Evolutionary conservation across 805 yeast genomes (phyloP).

Genomic region (Jamesozyma gamospora): DNA sequence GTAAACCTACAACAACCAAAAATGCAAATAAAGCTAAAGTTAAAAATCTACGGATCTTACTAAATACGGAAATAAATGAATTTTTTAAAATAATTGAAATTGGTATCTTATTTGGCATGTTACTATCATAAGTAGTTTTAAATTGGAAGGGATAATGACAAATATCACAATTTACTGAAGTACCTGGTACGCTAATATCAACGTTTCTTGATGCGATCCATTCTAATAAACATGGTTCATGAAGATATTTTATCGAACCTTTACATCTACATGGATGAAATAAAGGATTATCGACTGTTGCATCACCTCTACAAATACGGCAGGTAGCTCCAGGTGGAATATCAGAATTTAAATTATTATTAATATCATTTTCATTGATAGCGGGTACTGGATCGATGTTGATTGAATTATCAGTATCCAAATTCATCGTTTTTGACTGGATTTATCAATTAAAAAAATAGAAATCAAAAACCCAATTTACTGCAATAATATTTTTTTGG

Average conservation of each 20-base stretch:
- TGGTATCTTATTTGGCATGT: conserved; percentile 61
- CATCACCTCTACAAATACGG: conserved; percentile 91
- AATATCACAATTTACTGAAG: conserved; percentile 70
- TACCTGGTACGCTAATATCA: conserved; percentile 28
- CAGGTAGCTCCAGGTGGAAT: conserved; percentile 39
- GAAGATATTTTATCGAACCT: conserved; percentile 88
- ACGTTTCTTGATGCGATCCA: conserved; percentile 52
- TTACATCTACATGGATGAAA: conserved; percentile 89
- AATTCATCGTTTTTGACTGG: neutral
- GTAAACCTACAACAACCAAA: conserved; percentile 37
- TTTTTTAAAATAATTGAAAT: conserved; percentile 36
- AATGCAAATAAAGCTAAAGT: conserved; percentile 29
- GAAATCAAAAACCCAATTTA: neutral
- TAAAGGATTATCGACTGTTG: conserved; percentile 65
- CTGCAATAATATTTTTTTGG: neutral
- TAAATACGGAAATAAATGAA: conserved; percentile 18
- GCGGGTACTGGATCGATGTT: neutral
- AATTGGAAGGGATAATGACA: conserved; percentile 71
- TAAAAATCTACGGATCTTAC: conserved; percentile 10
- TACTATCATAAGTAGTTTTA: conserved; percentile 50
- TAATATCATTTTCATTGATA: neutral
- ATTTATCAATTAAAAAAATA: neutral
- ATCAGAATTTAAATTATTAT: neutral
- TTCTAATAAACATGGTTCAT: conserved; percentile 80
- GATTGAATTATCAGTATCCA: neutral